These are phyloP conservation scores for Falciphora oryzae DNA, from an alignment of 2,329 filamentous ascomycete species.

Conservation along the genomic window DNA sequence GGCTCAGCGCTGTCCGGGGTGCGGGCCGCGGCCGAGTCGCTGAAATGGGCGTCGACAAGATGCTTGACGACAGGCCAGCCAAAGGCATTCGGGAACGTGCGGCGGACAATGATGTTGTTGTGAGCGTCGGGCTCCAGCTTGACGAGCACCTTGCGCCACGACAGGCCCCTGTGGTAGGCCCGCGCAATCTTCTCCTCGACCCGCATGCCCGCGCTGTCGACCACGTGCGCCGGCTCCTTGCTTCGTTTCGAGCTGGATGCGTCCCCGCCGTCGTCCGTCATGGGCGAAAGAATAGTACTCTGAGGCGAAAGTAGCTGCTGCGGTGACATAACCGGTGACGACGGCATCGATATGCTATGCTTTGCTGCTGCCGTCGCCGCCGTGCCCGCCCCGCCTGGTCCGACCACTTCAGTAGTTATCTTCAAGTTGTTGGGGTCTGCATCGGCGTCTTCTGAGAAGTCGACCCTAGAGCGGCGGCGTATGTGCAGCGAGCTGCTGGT, in stretches of 20 bases:
- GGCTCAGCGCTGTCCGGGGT: constrained; percentile 63
- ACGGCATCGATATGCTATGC: constrained; percentile 30
- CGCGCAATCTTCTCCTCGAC: constrained; percentile 97
- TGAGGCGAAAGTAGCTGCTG: constrained; percentile 21
- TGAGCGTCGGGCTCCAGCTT: constrained; percentile 94
- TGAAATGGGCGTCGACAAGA: constrained; percentile 90
- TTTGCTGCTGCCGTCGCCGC: constrained; percentile 7
- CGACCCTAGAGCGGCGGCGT: constrained; percentile 21
- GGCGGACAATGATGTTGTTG: constrained; percentile 95
- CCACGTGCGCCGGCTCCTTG: constrained; percentile 37
- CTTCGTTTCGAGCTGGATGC: constrained; percentile 34
- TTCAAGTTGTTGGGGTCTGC: neutral
- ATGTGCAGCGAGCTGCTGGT: constrained; percentile 23
- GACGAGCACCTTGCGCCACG: constrained; percentile 95
- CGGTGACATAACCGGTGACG: constrained; percentile 23
- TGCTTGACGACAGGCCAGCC: constrained; percentile 97
- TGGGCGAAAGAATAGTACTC: constrained; percentile 18
- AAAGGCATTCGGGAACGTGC: constrained; percentile 95
- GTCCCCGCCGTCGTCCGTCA: neutral
- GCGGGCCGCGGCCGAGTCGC: constrained; percentile 61
- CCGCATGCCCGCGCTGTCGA: constrained; percentile 67
- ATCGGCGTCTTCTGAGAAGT: constrained; percentile 13
- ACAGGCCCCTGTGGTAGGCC: constrained; percentile 85
- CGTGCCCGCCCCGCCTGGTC: constrained; percentile 13
- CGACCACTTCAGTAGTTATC: constrained; percentile 5